Conservation (phyloP, 1,284 basidiomycete species). For the Boletus semigastroideus region DNA sequence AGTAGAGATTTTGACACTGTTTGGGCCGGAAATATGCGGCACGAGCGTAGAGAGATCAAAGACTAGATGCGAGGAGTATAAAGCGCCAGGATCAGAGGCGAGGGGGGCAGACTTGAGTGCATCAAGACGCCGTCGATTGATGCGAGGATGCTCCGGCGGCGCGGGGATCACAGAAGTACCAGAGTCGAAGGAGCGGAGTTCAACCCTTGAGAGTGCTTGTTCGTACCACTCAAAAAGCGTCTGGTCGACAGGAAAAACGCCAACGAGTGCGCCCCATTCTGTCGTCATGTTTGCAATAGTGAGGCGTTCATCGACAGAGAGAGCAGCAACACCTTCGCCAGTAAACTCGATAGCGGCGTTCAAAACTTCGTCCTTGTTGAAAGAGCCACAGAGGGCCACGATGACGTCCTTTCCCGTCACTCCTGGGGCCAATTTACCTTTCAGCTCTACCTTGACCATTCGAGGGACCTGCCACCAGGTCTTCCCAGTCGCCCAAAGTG, state of each 20-base stretch:
- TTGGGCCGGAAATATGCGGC: slow-evolving; percentile 95
- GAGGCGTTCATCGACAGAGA: slow-evolving; percentile 89
- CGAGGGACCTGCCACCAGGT: slow-evolving; percentile 99
- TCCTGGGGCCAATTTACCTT: slow-evolving; percentile 79
- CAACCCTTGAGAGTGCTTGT: slow-evolving; percentile 70
- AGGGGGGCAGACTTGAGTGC: slow-evolving; percentile 58
- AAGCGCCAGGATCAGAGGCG: slow-evolving; percentile 74
- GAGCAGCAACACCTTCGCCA: slow-evolving; percentile 82
- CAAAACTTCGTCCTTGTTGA: slow-evolving; percentile 96
- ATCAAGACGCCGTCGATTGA: slow-evolving; percentile 77
- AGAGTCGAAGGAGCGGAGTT: slow-evolving; percentile 76
- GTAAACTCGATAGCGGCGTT: slow-evolving; percentile 99
- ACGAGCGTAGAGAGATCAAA: slow-evolving; percentile 94
- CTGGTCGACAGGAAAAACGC: slow-evolving; percentile 93
- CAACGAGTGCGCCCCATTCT: slow-evolving; percentile 97
- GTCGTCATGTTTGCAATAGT: slow-evolving; percentile 99
- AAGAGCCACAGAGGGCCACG: slow-evolving; percentile 93
- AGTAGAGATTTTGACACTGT: slow-evolving; percentile 95
- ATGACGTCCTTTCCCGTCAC: slow-evolving; percentile 99
- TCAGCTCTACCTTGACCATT: slow-evolving; percentile 93
- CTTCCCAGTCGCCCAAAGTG: slow-evolving; percentile 97
- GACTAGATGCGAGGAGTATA: slow-evolving; percentile 87
- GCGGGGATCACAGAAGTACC: slow-evolving; percentile 52
- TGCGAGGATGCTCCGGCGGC: slow-evolving; percentile 82
- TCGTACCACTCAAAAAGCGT: slow-evolving; percentile 89